A percentile compares a stretch with the other conserved stretches of the same genome.
Conservation (phyloP, 2,329 filamentous ascomycete species). For the Aspergillus viridinutans region DNA sequence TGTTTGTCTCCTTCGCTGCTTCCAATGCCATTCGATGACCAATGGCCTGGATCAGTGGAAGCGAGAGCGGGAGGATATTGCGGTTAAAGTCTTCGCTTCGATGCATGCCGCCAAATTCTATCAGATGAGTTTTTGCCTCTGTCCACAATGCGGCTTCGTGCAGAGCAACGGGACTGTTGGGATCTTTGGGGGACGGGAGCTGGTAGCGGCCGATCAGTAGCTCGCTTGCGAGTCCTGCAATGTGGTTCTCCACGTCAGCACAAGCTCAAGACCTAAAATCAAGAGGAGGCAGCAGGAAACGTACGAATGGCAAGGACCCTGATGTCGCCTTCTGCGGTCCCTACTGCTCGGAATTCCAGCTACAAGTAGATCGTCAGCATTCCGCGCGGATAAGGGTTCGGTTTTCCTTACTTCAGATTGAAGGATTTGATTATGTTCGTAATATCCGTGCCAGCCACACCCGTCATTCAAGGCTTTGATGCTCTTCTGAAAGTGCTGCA, state of each 20-base stretch:
- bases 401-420: background rate
- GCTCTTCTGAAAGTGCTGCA: slow-evolving; percentile 8
- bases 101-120: slow-evolving; percentile 3
- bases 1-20: slow-evolving; percentile 13
- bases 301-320: slow-evolving; percentile 17
- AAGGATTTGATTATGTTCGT: slow-evolving; percentile 5
- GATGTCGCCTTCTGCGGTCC: slow-evolving; percentile 17
- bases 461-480: slow-evolving; percentile 8
- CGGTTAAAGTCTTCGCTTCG: slow-evolving; percentile 17
- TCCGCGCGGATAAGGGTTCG: too few species aligned
- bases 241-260: background rate
- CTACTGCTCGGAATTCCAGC: background rate
- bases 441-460: slow-evolving; percentile 12
- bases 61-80: slow-evolving; percentile 15
- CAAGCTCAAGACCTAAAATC: too few species aligned
- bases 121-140: slow-evolving; percentile 8
- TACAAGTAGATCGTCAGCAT: fast-evolving
- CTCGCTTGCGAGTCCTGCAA: background rate
- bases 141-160: slow-evolving; percentile 17
- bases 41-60: slow-evolving; percentile 17
- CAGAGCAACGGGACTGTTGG: slow-evolving; percentile 11
- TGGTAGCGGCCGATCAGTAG: too few species aligned
- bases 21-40: slow-evolving; percentile 21
- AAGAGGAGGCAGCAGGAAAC: background rate
- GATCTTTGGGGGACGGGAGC: too few species aligned